A percentile compares a stretch with the other conserved stretches of the same genome.
Evolutionary conservation across 164 flowering plant species (phyloP).

Genomic region (Warburgia ugandensis): DNA sequence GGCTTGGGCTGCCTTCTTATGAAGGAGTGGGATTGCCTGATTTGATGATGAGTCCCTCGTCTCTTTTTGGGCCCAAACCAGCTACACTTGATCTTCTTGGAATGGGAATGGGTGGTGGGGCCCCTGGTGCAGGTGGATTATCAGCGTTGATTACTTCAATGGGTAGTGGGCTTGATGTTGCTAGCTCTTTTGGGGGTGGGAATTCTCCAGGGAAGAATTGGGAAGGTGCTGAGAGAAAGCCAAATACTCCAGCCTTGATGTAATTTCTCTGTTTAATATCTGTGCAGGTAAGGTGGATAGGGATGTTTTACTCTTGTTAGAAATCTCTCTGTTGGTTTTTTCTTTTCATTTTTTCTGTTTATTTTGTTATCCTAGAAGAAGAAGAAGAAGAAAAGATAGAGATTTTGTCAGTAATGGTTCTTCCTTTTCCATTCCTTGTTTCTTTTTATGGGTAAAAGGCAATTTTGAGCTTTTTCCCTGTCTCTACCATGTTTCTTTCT

Average conservation of each 20-base stretch:
- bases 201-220: slow-evolving; percentile 21
- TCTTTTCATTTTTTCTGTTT: too few species aligned
- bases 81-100: slow-evolving; percentile 64
- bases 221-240: slow-evolving; percentile 10
- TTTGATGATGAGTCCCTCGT: slow-evolving; percentile 26
- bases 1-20: slow-evolving; percentile 27
- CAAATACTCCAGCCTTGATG: neutral
- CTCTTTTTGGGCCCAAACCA: slow-evolving; percentile 36
- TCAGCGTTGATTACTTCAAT: slow-evolving; percentile 63
- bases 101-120: slow-evolving; percentile 28
- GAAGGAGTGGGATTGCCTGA: slow-evolving; percentile 31
- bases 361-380: too few species aligned
- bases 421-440: too few species aligned
- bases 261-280: too few species aligned
- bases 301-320: too few species aligned
- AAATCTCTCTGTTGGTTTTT: too few species aligned
- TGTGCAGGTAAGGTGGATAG: neutral
- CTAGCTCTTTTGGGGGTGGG: slow-evolving; percentile 30
- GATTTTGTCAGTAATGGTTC: too few species aligned
- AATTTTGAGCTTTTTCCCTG: too few species aligned
- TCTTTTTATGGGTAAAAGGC: too few species aligned
- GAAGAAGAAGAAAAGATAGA: too few species aligned
- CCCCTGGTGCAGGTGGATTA: slow-evolving; percentile 20
- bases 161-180: slow-evolving; percentile 46
- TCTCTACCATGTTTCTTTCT: too few species aligned